phyloP scores from a whole-genome alignment of 306 rosid genomes.

The Bauhinia variegata region DNA sequence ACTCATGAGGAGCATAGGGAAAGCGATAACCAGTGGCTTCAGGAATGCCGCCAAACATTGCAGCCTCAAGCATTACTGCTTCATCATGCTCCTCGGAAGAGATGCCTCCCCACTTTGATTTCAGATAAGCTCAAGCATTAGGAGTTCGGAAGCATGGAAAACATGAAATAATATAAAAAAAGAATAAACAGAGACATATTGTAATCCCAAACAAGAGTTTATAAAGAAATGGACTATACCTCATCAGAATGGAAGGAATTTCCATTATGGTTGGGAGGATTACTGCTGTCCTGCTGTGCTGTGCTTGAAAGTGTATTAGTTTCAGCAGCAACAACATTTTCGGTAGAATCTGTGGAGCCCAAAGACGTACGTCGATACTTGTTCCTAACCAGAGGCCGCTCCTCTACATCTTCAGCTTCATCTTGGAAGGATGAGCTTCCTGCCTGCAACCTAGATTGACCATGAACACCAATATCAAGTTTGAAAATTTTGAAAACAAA shows the following conservation, averaged over 20 bases:
- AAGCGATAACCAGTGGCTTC: conserved; percentile 68
- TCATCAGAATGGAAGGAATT: conserved; percentile 68
- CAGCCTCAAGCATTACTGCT: conserved; percentile 98
- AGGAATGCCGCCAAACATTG: conserved; percentile 93
- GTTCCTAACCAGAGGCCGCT: conserved; percentile 76
- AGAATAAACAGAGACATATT: conserved; percentile 19
- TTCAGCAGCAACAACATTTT: conserved; percentile 50
- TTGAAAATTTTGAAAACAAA: background rate
- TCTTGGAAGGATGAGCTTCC: conserved; percentile 75
- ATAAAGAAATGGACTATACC: conserved; percentile 53
- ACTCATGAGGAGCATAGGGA: conserved; percentile 70
- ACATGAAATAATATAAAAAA: conserved; percentile 13
- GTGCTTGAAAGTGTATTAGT: conserved; percentile 59
- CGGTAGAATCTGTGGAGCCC: conserved; percentile 49
- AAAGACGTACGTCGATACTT: conserved; percentile 57
- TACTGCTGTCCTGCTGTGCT: conserved; percentile 38
- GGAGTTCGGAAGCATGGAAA: conserved; percentile 21
- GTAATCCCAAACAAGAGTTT: conserved; percentile 17
- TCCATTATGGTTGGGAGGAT: conserved; percentile 45
- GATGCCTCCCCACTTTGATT: conserved; percentile 92
- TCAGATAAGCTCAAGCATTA: conserved; percentile 25
- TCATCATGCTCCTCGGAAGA: conserved; percentile 90
- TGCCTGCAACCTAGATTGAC: conserved; percentile 66
- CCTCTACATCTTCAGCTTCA: conserved; percentile 76
- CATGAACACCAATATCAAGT: conserved; percentile 41